A percentile compares a stretch with the other conserved stretches of the same genome.
These are phyloP conservation scores for Fusarium sp. DNA, from an alignment of 2,329 filamentous ascomycete species.

Conservation along the genomic window DNA sequence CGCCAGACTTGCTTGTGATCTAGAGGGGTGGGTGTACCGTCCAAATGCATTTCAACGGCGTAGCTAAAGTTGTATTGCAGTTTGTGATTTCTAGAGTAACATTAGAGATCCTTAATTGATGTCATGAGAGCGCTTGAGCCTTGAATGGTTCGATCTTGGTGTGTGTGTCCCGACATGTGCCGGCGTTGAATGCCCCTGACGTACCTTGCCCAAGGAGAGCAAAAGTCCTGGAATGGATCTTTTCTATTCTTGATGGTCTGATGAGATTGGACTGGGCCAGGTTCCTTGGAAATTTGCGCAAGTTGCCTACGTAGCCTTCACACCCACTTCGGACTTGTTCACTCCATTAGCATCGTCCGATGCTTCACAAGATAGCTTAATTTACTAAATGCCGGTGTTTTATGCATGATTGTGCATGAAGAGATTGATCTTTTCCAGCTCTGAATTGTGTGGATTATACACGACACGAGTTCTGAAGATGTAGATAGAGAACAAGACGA, in stretches of 20 bases:
- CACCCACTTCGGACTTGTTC: not conserved
- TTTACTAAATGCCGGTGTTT: not conserved
- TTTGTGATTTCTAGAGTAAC: constrained; percentile 1
- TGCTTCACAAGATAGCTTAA: not conserved
- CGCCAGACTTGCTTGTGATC: not conserved
- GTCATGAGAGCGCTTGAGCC: not conserved
- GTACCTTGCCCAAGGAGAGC: constrained; percentile 6
- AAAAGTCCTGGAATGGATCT: not conserved
- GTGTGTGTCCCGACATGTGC: not conserved
- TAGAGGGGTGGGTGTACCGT: not conserved
- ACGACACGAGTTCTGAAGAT: not conserved
- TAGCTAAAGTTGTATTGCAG: constrained; percentile 25
- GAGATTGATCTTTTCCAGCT: not conserved
- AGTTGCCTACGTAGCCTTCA: not conserved
- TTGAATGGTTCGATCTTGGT: not conserved
- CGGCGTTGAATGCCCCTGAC: constrained; percentile 14
- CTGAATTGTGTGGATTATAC: not conserved
- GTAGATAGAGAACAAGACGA: not conserved
- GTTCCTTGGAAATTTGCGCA: not conserved
- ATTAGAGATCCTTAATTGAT: not conserved
- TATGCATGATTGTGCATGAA: not conserved
- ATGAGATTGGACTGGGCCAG: not conserved
- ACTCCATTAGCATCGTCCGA: not conserved
- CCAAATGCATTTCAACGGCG: not conserved
- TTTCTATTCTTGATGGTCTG: not conserved